Evolutionary conservation across 495 filamentous ascomycete species (phyloP), one percentile per base, ranked within the genome.

Genomic region (Hypoxylon perforatum): DNA sequence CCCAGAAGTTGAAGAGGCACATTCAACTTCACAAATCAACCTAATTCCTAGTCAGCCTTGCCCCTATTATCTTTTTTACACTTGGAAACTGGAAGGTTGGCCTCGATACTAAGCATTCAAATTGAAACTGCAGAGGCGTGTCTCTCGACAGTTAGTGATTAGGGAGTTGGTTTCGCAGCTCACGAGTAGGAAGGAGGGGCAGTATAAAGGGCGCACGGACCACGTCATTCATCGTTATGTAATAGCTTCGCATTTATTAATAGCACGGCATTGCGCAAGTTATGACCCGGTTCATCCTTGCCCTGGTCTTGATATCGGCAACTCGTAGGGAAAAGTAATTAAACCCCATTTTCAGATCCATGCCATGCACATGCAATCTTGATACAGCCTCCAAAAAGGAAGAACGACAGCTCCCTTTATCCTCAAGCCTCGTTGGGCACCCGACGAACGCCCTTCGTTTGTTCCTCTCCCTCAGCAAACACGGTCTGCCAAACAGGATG

Each of bases 401-500:
- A 47, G 39, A 59, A 63, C 61, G 33, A 57, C 51, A 63, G 33
- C 39, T 61, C 23, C 14, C 55, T 38, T 39, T 12, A 49, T 59
- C 35, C 48, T 47, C 48, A n/a, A n/a, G 66, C 36, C 60, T 60
- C 50, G 61, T 69, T 61, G 66, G 66, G 28, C 9, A 17, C 10
- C 53, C 61, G 56, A 65, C 57, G 36, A 49, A 41, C 38, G 39
- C 49, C 15, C 22, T 14, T 49, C 57, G 22, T n/a, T 47, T 56
- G 41, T 36, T 35, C 14, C 44, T 18, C 38, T 11, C 22, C 14
- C 5, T 14, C 45, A 18, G 7, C 21, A 10, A 25, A 18, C 18
- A 46, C 35, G 48, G 49, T 35, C 19, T 19, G 21, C 30, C 39
- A 17, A 55, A 48, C 64, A 73, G 65, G 66, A 75, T 75, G 72